Base-by-base conservation (phyloP, 23 red algal species). In the Gracilaria gracilis region DNA sequence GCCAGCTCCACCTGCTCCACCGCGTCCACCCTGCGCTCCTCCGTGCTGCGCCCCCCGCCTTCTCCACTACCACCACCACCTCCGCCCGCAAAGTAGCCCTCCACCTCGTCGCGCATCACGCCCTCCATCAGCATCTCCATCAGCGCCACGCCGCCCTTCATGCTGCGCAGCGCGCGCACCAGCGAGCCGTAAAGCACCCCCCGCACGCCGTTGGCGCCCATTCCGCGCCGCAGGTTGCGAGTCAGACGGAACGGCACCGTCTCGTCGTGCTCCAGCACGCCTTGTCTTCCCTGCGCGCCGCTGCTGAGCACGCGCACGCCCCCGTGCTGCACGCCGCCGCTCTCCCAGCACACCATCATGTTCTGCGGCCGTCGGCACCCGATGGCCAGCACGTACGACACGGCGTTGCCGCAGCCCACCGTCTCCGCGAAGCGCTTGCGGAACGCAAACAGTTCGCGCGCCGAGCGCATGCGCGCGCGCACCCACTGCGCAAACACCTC, bases 191-290 rank as follows among this genome's bases (percentile, higher is more conserved):
- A 81, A 28, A 99, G 79, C 44, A 85, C 72, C 28, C 95, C 94
- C 35, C 89, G 34, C 24, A 99, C 61, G 19, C 92, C 92, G 16
- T 78, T 74, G 12, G 53, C 38, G 0, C 91, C 87, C 69, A 99
- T 57, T 15, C 94, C 61, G 49, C 85, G 47, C 15, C 48, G 47
- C 82, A 99, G 86, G 75, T 99, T 99, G 23, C 94, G 84, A 13
- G 97, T 99, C 50, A 99, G 73, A 0, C 97, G 94, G 77, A 99
- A 99, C 1, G 97, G 97, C 40, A 99, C 97, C 35, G 84, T 77
- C 70, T 99, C 97, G 75, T 99, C 94, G 53, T 76, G 82, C 39
- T 95, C 91, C 23, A 99, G 32, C 44, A 96, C 50, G 25, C 96
- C 92, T n/a, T 85, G 50, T 8, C 42, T 11, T 46, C 42, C 42